These are phyloP conservation scores for Elsinoe necatrix DNA, from an alignment of 2,329 filamentous ascomycete species.

Conservation along the genomic window DNA sequence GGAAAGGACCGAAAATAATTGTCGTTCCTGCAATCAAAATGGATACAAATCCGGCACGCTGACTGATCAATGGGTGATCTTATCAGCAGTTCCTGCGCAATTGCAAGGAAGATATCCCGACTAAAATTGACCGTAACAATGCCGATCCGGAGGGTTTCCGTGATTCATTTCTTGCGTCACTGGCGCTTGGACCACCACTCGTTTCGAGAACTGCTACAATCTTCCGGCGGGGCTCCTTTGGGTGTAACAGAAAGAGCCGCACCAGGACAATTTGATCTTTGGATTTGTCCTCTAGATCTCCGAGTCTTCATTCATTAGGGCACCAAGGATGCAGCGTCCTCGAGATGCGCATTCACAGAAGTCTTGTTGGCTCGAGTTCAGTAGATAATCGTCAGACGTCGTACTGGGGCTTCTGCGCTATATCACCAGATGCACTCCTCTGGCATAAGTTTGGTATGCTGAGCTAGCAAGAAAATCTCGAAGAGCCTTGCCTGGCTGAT, in stretches of 20 bases:
- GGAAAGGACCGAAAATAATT: neutral
- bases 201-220: neutral
- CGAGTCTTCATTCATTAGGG: no score
- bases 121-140: neutral
- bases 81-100: neutral
- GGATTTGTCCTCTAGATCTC: no score
- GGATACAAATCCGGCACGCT: neutral
- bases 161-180: conserved; percentile 4
- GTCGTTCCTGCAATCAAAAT: neutral
- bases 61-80: conserved; percentile 12
- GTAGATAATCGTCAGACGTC: neutral
- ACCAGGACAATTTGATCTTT: neutral
- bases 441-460: neutral
- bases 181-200: conserved; percentile 5
- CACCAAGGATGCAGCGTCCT: no score
- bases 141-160: conserved; percentile 6
- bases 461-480: neutral
- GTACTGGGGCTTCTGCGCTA: neutral
- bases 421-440: neutral
- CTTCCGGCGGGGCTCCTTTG: neutral
- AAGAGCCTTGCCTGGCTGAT: neutral
- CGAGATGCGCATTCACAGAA: no score
- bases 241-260: neutral
- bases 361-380: no score
- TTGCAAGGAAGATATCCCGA: conserved; percentile 8